Percentiles rank a stretch among this genome's conserved stretches.
These are phyloP conservation scores for Fusarium beomiforme DNA, from an alignment of 2,329 filamentous ascomycete genomes.

Conservation along the genomic window DNA sequence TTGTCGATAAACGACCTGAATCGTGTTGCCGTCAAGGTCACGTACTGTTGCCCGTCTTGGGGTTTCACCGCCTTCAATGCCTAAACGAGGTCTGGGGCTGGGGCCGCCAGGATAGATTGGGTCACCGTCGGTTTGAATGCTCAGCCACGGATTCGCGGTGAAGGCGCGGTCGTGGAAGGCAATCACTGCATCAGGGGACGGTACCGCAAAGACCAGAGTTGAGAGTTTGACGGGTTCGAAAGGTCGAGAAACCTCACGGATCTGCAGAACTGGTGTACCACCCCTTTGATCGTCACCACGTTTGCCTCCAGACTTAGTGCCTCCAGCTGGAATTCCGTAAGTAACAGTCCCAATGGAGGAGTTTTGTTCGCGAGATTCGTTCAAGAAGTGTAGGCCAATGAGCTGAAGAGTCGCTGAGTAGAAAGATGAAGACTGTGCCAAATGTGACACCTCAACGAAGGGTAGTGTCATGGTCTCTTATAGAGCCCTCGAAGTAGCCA, in stretches of 20 bases:
- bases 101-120: constrained; percentile 31
- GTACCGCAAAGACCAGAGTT: constrained; percentile 73
- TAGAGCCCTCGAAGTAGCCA: constrained; percentile 28
- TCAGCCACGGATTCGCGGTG: constrained; percentile 66
- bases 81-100: constrained; percentile 45
- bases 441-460: constrained; percentile 74
- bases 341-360: constrained; percentile 50
- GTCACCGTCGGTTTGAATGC: constrained; percentile 44
- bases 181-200: constrained; percentile 71
- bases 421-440: constrained; percentile 84
- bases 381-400: constrained; percentile 74
- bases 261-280: constrained; percentile 53
- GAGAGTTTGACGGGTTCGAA: constrained; percentile 54
- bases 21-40: constrained; percentile 85
- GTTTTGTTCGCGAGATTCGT: constrained; percentile 36
- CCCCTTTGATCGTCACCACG: constrained; percentile 37
- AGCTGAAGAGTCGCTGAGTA: constrained; percentile 83
- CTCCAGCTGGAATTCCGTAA: constrained; percentile 50
- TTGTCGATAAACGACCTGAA: constrained; percentile 75
- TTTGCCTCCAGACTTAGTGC: constrained; percentile 28
- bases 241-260: constrained; percentile 55
- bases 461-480: constrained; percentile 54
- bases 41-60: constrained; percentile 65
- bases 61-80: constrained; percentile 44
- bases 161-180: constrained; percentile 77